These are phyloP conservation scores for Fusarium dlaminii DNA, from an alignment of 2,329 filamentous ascomycete genomes.

Conservation along the genomic window DNA sequence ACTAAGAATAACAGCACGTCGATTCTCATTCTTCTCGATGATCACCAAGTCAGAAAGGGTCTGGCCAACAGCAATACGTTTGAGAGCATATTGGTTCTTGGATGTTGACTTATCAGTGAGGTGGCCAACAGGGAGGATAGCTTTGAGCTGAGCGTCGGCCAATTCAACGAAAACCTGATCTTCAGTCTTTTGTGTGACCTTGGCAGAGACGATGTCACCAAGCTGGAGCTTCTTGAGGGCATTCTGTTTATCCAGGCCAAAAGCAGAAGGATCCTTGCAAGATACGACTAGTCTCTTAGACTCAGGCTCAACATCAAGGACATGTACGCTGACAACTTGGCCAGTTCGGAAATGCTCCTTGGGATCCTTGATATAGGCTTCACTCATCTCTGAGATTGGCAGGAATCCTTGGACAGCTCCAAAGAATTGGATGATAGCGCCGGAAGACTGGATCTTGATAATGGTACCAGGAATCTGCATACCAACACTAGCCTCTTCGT, in stretches of 20 bases:
- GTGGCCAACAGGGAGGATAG: slow-evolving; percentile 79
- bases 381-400: slow-evolving; percentile 96
- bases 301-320: slow-evolving; percentile 81
- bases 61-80: slow-evolving; percentile 86
- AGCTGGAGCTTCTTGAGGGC: slow-evolving; percentile 78
- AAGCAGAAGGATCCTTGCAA: slow-evolving; percentile 87
- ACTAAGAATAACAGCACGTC: slow-evolving; percentile 78
- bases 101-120: slow-evolving; percentile 84
- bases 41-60: slow-evolving; percentile 83
- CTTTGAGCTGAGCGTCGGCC: slow-evolving; percentile 77
- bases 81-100: slow-evolving; percentile 80
- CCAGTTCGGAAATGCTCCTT: slow-evolving; percentile 88
- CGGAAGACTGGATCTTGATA: slow-evolving; percentile 78
- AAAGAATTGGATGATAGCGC: slow-evolving; percentile 94
- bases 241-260: slow-evolving; percentile 78
- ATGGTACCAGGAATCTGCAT: slow-evolving; percentile 88
- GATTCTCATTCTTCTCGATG: slow-evolving; percentile 83
- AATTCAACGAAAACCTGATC: slow-evolving; percentile 83
- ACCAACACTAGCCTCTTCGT: slow-evolving; percentile 76
- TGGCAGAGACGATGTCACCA: slow-evolving; percentile 80
- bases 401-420: slow-evolving; percentile 85
- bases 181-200: slow-evolving; percentile 81
- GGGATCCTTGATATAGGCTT: slow-evolving; percentile 91
- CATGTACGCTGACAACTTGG: slow-evolving; percentile 90
- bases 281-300: slow-evolving; percentile 82